These are phyloP conservation scores for Euphorbia tirucalli DNA, from an alignment of 345 rosid species.

Conservation along the genomic window DNA sequence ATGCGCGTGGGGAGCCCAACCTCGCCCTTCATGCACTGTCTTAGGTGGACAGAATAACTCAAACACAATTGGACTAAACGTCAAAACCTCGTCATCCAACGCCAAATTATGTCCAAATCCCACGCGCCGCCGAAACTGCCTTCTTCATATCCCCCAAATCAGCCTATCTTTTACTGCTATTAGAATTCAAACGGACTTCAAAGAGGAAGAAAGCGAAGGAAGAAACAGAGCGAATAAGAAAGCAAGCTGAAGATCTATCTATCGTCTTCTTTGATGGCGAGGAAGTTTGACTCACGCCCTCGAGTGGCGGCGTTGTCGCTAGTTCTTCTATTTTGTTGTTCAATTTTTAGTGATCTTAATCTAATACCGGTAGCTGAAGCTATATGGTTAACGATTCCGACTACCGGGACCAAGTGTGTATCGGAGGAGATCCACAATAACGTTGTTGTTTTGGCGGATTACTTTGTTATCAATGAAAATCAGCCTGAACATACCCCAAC, in stretches of 20 bases:
- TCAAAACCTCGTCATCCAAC: slow-evolving; percentile 6
- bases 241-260: too few species aligned
- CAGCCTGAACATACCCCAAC: slow-evolving; percentile 41
- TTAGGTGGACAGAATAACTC: neutral
- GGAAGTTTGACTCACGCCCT: slow-evolving; percentile 6
- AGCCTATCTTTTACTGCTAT: neutral
- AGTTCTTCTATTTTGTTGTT: slow-evolving; percentile 25
- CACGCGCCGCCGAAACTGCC: slow-evolving; percentile 9
- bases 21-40: neutral
- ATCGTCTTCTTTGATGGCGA: slow-evolving; percentile 15
- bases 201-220: neutral
- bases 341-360: slow-evolving; percentile 15
- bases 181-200: neutral
- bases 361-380: slow-evolving; percentile 48
- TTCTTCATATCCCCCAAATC: neutral
- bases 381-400: slow-evolving; percentile 74
- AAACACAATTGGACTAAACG: neutral
- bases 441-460: slow-evolving; percentile 82
- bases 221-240: too few species aligned
- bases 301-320: slow-evolving; percentile 14
- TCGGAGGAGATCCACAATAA: slow-evolving; percentile 87
- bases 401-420: slow-evolving; percentile 82
- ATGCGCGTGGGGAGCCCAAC: neutral
- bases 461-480: slow-evolving; percentile 62
- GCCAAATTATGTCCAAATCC: neutral